A percentile compares a stretch with the other conserved stretches of the same genome.
These are phyloP conservation scores for Globisporangium cylindrosporum DNA, from an alignment of 352 stramenopile species.

Conservation along the genomic window DNA sequence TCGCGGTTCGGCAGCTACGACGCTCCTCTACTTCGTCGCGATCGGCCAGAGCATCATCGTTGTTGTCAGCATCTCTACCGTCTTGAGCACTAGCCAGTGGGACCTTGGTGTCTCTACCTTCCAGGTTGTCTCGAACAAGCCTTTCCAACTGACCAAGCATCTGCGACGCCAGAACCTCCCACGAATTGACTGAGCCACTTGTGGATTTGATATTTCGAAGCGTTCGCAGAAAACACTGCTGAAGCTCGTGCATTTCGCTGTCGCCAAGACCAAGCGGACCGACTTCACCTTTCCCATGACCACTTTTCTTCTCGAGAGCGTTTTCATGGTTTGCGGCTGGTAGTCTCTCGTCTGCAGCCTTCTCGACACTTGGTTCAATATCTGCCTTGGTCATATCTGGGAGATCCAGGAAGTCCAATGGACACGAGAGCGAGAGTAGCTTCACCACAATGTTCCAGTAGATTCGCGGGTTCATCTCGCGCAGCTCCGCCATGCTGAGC, in stretches of 20 bases:
- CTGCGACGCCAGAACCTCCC: not conserved
- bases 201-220: not conserved
- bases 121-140: not conserved
- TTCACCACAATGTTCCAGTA: slow-evolving; percentile 68
- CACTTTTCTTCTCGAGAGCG: not conserved
- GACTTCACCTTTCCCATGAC: not conserved
- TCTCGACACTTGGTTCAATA: not conserved
- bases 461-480: slow-evolving; percentile 34
- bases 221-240: slow-evolving; percentile 5
- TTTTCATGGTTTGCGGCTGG: not conserved
- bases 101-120: not conserved
- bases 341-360: not conserved
- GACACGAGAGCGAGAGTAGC: slow-evolving; percentile 37
- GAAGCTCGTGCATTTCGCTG: not conserved
- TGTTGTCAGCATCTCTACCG: not conserved
- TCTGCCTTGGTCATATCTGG: slow-evolving; percentile 20
- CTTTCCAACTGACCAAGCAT: slow-evolving; percentile 9
- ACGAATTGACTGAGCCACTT: not conserved
- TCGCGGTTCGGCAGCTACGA: slow-evolving; percentile 15
- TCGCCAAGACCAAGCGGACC: not conserved
- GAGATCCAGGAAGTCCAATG: slow-evolving; percentile 44
- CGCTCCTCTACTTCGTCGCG: slow-evolving; percentile 5
- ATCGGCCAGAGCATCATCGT: not conserved
- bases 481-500: slow-evolving; percentile 34
- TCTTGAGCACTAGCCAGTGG: not conserved